A percentile compares a stretch with the other conserved stretches of the same genome.
Evolutionary conservation across 208 protist species (phyloP).

Genomic region (Tetramitus jugosus): DNA sequence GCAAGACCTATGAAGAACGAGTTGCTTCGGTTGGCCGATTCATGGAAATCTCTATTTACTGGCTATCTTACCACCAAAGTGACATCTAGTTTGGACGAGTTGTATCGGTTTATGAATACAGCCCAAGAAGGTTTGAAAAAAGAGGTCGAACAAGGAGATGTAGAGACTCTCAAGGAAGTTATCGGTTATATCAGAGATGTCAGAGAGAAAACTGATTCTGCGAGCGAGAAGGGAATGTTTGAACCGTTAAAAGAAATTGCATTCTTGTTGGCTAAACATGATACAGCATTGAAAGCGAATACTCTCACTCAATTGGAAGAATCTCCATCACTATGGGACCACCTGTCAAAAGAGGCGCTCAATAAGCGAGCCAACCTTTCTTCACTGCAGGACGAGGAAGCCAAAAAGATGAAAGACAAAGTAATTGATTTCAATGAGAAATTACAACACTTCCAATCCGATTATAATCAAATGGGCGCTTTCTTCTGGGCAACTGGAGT

Average conservation of each 20-base stretch:
- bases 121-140: conserved; percentile 76
- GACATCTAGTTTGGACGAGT: conserved; percentile 58
- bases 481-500: conserved; percentile 71
- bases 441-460: conserved; percentile 52
- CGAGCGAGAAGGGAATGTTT: conserved; percentile 43
- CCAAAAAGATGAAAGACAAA: conserved; percentile 44
- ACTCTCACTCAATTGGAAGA: neutral
- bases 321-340: conserved; percentile 45
- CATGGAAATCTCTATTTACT: conserved; percentile 87
- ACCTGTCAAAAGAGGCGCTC: conserved; percentile 74
- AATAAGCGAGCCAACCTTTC: conserved; percentile 44
- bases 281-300: conserved; percentile 33
- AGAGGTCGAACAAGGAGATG: conserved; percentile 63
- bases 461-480: conserved; percentile 52
- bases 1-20: conserved; percentile 85
- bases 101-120: conserved; percentile 79
- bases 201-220: conserved; percentile 28
- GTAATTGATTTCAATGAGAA: conserved; percentile 33
- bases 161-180: conserved; percentile 40
- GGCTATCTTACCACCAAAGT: conserved; percentile 82
- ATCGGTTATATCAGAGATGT: conserved; percentile 47
- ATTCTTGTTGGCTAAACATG: conserved; percentile 44
- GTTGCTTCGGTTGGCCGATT: conserved; percentile 72
- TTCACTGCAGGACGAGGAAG: conserved; percentile 45
- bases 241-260: conserved; percentile 42